These are phyloP conservation scores for Fusarium sp. DNA, from an alignment of 2,329 filamentous ascomycete species.

Conservation along the genomic window DNA sequence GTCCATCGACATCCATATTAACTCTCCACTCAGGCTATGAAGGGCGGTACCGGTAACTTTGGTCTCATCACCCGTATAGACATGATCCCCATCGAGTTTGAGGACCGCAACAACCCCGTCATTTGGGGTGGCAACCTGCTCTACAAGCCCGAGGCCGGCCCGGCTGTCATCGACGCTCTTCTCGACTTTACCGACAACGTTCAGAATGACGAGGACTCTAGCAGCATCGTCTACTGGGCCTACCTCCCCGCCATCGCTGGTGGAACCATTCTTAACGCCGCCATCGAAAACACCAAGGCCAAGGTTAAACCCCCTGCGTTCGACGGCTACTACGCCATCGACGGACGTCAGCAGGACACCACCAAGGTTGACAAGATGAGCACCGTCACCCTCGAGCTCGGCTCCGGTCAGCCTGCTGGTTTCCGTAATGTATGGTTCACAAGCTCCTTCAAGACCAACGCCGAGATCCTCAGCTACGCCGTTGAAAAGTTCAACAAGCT, in stretches of 20 bases:
- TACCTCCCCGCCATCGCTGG: conserved; percentile 44
- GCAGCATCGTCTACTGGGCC: conserved; percentile 47
- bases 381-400: conserved; percentile 45
- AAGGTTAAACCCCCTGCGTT: conserved; percentile 45
- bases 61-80: conserved; percentile 51
- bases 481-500: conserved; percentile 45
- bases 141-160: conserved; percentile 35
- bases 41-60: conserved; percentile 60
- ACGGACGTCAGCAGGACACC: conserved; percentile 39
- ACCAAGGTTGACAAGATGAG: conserved; percentile 43
- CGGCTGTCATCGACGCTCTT: conserved; percentile 44
- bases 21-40: conserved; percentile 47
- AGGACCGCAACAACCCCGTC: conserved; percentile 36
- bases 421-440: conserved; percentile 51
- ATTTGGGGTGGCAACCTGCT: conserved; percentile 48
- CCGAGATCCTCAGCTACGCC: conserved; percentile 47
- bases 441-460: conserved; percentile 49
- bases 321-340: conserved; percentile 41
- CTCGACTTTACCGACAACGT: conserved; percentile 47
- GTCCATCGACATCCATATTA: neutral
- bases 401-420: conserved; percentile 42
- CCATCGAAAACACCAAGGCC: conserved; percentile 46
- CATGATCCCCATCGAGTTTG: conserved; percentile 45
- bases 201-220: conserved; percentile 46
- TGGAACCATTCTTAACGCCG: conserved; percentile 46